Evolutionary conservation across 2,329 filamentous ascomycete genomes (phyloP).

Genomic region (Byssochlamys sp.): DNA sequence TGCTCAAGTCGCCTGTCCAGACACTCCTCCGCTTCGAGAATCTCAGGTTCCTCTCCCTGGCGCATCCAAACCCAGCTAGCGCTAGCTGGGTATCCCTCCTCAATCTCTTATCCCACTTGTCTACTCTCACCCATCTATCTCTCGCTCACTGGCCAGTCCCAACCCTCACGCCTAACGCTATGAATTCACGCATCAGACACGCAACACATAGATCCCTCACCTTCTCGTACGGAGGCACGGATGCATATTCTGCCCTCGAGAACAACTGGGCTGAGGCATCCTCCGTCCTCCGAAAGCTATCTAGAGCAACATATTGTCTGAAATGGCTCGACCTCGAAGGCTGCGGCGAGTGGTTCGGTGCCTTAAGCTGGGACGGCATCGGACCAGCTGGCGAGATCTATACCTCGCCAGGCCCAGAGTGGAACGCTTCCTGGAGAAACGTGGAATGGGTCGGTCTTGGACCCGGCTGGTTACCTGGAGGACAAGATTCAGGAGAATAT

Average conservation of each 20-base stretch:
- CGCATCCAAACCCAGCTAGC: conserved; percentile 35
- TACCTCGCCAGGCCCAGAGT: conserved; percentile 30
- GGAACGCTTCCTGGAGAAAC: conserved; percentile 38
- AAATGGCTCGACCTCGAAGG: conserved; percentile 55
- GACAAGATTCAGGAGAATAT: conserved; percentile 4
- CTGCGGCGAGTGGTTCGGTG: conserved; percentile 46
- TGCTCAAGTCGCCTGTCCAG: conserved; percentile 15
- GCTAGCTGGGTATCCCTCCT: conserved; percentile 50
- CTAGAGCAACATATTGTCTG: conserved; percentile 47
- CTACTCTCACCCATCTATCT: conserved; percentile 53
- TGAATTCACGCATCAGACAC: conserved; percentile 31
- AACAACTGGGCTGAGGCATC: conserved; percentile 49
- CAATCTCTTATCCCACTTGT: conserved; percentile 41
- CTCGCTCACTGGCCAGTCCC: conserved; percentile 54
- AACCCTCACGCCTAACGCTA: conserved; percentile 46
- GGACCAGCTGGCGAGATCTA: conserved; percentile 19
- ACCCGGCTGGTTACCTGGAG: conserved; percentile 32
- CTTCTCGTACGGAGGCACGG: conserved; percentile 42
- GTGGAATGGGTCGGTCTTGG: conserved; percentile 34
- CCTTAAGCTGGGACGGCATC: conserved; percentile 37
- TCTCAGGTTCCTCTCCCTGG: conserved; percentile 50
- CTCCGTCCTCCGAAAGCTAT: conserved; percentile 47
- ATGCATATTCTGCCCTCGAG: conserved; percentile 45
- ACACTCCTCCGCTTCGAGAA: conserved; percentile 38
- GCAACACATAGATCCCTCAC: conserved; percentile 30